Evolutionary conservation across 139 green algal genomes (phyloP).

Genomic region (Haematococcus lacustris): DNA sequence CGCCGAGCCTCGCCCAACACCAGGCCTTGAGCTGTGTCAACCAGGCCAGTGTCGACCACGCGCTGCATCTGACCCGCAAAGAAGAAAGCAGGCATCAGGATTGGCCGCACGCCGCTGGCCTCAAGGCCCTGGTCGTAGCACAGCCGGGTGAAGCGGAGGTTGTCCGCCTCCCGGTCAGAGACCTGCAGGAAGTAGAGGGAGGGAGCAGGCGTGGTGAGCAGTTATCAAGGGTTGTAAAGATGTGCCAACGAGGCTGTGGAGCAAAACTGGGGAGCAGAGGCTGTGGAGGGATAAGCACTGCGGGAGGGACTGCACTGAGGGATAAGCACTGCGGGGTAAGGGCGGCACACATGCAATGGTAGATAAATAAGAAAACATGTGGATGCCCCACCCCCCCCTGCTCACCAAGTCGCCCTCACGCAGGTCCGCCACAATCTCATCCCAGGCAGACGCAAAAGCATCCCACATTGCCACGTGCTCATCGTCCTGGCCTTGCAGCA

Average conservation of each 20-base stretch:
- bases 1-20: constrained; percentile 55
- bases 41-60: constrained; percentile 12
- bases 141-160: constrained; percentile 15
- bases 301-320: too few relatives aligned
- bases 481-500: neutral
- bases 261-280: too few relatives aligned
- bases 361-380: too few relatives aligned
- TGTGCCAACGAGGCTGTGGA: too few relatives aligned
- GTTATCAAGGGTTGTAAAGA: too few relatives aligned
- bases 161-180: constrained; percentile 10
- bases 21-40: constrained; percentile 39
- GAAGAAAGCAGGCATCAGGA: constrained; percentile 67
- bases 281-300: too few relatives aligned
- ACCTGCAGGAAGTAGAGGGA: too few relatives aligned
- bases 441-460: constrained; percentile 34
- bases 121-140: neutral
- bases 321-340: too few relatives aligned
- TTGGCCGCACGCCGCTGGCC: constrained; percentile 45
- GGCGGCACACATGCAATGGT: too few relatives aligned
- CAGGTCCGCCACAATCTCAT: constrained; percentile 37
- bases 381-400: too few relatives aligned
- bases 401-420: constrained; percentile 25
- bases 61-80: constrained; percentile 55
- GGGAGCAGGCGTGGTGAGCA: too few relatives aligned
- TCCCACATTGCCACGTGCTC: constrained; percentile 20